Evolutionary conservation across 2,329 filamentous ascomycete genomes (phyloP).

Genomic region (Plectosphaerella sp.): DNA sequence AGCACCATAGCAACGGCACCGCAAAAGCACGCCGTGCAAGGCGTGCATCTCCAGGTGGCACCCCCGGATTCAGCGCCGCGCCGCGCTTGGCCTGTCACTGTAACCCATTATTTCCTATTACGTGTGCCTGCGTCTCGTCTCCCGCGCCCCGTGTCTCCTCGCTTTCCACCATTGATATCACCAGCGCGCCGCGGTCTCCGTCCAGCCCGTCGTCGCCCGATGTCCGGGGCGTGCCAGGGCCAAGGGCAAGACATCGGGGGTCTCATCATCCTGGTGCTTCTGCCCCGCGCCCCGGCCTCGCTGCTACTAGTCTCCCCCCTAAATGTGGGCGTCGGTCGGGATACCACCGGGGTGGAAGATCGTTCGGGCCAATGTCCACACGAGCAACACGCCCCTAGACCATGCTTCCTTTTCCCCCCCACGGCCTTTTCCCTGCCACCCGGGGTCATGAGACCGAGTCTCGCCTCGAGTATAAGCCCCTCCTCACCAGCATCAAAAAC

Average conservation of each 20-base stretch:
- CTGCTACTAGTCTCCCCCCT: background rate
- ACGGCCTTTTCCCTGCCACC: constrained; percentile 11
- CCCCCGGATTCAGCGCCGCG: background rate
- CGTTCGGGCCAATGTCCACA: constrained; percentile 33
- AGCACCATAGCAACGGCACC: background rate
- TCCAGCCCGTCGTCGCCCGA: too few species aligned
- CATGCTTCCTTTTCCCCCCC: constrained; percentile 18
- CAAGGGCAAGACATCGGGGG: too few species aligned
- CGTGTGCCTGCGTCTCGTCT: constrained; percentile 1
- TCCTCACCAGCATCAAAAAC: background rate
- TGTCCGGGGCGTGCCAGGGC: too few species aligned
- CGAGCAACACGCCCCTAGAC: constrained; percentile 19
- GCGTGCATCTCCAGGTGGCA: background rate
- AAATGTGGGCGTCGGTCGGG: background rate
- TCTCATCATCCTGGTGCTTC: too few species aligned
- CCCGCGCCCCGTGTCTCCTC: background rate
- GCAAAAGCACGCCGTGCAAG: background rate
- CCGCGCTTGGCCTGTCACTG: background rate
- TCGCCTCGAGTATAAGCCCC: constrained; percentile 19
- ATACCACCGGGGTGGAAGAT: constrained; percentile 14
- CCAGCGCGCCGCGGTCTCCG: background rate
- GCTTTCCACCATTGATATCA: constrained; percentile 3
- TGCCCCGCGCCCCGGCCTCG: background rate
- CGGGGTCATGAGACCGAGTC: constrained; percentile 28
- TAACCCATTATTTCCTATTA: background rate